phyloP scores from a whole-genome alignment of 371 early-diverging fungal species.

The Umbelopsis sp. region DNA sequence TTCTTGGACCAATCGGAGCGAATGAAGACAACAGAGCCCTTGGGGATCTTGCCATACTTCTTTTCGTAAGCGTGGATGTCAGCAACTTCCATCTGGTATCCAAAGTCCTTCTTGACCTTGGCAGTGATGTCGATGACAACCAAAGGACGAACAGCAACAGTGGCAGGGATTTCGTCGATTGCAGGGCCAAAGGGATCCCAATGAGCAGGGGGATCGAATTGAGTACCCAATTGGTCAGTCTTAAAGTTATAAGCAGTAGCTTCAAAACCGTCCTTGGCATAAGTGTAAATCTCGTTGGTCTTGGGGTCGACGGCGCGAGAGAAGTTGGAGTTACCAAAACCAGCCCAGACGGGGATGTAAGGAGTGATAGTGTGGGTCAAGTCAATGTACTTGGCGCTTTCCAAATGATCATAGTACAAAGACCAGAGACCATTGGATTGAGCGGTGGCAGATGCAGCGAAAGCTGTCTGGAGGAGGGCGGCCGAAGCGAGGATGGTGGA shows the following conservation, averaged over 20 bases:
- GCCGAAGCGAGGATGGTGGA: constrained; percentile 17
- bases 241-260: constrained; percentile 41
- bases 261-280: constrained; percentile 34
- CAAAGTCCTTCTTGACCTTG: constrained; percentile 28
- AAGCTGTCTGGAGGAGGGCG: constrained; percentile 10
- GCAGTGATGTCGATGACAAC: constrained; percentile 38
- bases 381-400: constrained; percentile 34
- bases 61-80: constrained; percentile 36
- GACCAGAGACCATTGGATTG: constrained; percentile 19
- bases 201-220: constrained; percentile 42
- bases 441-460: constrained; percentile 5
- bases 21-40: constrained; percentile 37
- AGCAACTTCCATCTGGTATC: constrained; percentile 30
- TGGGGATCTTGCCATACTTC: constrained; percentile 30
- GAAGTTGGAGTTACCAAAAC: constrained; percentile 40
- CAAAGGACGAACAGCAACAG: constrained; percentile 41
- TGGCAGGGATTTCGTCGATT: constrained; percentile 39
- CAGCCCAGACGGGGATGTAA: constrained; percentile 42
- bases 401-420: constrained; percentile 18
- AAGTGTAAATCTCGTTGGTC: constrained; percentile 33
- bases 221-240: constrained; percentile 45
- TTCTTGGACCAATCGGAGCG: constrained; percentile 43
- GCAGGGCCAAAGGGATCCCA: constrained; percentile 37
- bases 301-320: constrained; percentile 28
- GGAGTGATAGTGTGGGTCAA: constrained; percentile 42